Evolutionary conservation across 768 basidiomycete genomes (phyloP).

Genomic region (Grammothele lineata): DNA sequence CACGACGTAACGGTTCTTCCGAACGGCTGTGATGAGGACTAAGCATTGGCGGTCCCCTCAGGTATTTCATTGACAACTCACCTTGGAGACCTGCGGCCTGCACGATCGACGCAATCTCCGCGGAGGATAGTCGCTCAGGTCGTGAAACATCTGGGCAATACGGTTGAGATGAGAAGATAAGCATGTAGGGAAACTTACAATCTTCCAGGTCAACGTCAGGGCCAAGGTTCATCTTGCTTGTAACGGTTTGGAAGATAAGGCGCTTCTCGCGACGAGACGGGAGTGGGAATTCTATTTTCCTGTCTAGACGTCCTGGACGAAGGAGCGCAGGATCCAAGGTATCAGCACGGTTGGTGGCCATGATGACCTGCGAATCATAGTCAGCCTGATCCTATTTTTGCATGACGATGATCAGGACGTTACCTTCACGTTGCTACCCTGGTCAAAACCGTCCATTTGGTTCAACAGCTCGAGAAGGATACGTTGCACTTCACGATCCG

Average conservation of each 20-base stretch:
- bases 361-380: conserved; percentile 74
- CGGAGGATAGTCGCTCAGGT: conserved; percentile 92
- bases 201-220: conserved; percentile 98
- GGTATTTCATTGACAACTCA: conserved; percentile 20
- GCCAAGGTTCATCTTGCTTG: conserved; percentile 94
- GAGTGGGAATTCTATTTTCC: conserved; percentile 98
- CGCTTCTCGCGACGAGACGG: conserved; percentile 94
- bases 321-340: conserved; percentile 96
- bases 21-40: conserved; percentile 58
- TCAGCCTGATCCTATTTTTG: too few relatives aligned
- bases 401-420: too few relatives aligned
- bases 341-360: conserved; percentile 99
- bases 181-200: conserved; percentile 53
- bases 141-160: conserved; percentile 83
- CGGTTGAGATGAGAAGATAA: too few relatives aligned
- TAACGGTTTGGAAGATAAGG: conserved; percentile 96
- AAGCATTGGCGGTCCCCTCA: background rate
- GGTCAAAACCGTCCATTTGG: conserved; percentile 99
- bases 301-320: conserved; percentile 94
- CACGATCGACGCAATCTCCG: conserved; percentile 92
- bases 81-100: conserved; percentile 98
- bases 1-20: conserved; percentile 98
- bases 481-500: conserved; percentile 97
- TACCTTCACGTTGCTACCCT: conserved; percentile 97
- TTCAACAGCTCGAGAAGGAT: conserved; percentile 95